Evolutionary conservation across 2,329 filamentous ascomycete species (phyloP).

Genomic region (Alternaria conjuncta): DNA sequence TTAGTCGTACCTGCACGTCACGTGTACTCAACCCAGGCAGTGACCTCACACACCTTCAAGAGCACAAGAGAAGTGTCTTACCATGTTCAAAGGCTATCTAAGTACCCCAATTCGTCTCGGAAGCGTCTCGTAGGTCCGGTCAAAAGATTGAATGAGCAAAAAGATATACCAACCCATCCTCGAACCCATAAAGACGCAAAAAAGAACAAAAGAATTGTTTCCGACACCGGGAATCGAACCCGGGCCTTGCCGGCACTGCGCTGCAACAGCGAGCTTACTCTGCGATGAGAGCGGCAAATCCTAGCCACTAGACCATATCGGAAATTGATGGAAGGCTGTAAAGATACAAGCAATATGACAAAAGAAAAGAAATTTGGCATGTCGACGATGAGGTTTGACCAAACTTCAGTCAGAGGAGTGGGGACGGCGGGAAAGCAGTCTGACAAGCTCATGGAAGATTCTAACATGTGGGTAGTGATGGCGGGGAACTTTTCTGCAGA

Average conservation of each 20-base stretch:
- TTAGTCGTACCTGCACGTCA: not conserved
- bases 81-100: not conserved
- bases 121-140: no score
- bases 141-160: not conserved
- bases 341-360: not conserved
- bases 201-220: conserved; percentile 6
- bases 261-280: conserved; percentile 8
- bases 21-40: not conserved
- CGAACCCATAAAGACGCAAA: not conserved
- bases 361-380: not conserved
- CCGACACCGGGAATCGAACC: conserved; percentile 23
- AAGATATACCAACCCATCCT: not conserved
- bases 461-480: not conserved
- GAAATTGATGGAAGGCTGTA: not conserved
- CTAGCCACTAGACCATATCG: conserved; percentile 21
- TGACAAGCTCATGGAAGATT: not conserved
- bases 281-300: conserved; percentile 20
- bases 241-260: conserved; percentile 18
- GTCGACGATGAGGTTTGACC: not conserved
- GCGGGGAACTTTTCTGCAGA: not conserved
- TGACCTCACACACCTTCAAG: not conserved
- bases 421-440: accelerated
- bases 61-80: not conserved
- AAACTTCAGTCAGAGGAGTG: no score
- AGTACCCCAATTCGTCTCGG: no score